Evolutionary conservation across 305 asterid genomes (phyloP).

Genomic region (Solanum chacoense): DNA sequence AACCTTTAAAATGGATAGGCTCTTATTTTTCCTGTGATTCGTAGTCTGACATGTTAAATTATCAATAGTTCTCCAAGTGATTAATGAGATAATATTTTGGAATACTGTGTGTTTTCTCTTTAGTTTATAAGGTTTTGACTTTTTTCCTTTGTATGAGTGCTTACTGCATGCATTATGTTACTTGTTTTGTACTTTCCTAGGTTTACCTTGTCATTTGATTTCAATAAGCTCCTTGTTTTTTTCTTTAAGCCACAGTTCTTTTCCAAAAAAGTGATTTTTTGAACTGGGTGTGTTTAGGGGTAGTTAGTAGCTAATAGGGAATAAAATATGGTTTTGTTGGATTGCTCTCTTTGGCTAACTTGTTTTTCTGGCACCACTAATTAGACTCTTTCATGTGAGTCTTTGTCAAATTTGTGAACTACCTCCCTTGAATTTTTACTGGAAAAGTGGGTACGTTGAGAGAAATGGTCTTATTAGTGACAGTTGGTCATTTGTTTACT

Average conservation of each 20-base stretch:
- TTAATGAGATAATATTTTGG: not conserved
- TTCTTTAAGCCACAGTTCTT: not conserved
- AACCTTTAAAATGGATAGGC: not conserved
- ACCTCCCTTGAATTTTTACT: not conserved
- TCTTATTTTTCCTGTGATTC: not conserved
- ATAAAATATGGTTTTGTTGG: not conserved
- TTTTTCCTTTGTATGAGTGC: not conserved
- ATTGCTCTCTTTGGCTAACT: not conserved
- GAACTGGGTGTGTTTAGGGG: not conserved
- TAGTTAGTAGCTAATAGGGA: not conserved
- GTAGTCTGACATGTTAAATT: too few species aligned
- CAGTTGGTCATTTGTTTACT: not conserved
- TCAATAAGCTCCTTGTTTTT: not conserved
- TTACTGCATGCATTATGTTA: not conserved
- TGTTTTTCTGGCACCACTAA: not conserved
- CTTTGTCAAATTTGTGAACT: not conserved
- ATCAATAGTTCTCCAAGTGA: not conserved
- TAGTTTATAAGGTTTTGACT: not conserved
- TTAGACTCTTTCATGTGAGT: not conserved
- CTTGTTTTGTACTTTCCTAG: not conserved
- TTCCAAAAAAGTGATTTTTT: not conserved
- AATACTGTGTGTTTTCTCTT: not conserved
- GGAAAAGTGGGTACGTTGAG: not conserved
- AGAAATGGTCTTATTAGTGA: not conserved
- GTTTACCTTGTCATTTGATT: not conserved